Evolutionary conservation across 1,284 basidiomycete species (phyloP).

Genomic region (Anthracocystis walkeri): DNA sequence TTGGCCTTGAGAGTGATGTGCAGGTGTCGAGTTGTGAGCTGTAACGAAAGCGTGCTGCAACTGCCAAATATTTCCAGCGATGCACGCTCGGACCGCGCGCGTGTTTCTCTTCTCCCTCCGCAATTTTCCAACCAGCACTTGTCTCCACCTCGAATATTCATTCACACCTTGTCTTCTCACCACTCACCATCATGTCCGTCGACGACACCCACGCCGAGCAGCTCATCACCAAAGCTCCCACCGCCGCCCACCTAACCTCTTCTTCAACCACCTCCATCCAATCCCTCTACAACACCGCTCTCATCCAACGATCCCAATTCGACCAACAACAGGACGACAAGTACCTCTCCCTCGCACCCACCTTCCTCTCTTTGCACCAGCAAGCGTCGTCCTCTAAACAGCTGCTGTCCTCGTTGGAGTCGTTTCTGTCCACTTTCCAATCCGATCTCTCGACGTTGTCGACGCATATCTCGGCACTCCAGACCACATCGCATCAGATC

Average conservation of each 20-base stretch:
- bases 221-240: slow-evolving; percentile 16
- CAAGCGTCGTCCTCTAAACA: slow-evolving; percentile 76
- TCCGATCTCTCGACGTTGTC: slow-evolving; percentile 91
- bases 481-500: slow-evolving; percentile 87
- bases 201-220: slow-evolving; percentile 47
- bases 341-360: slow-evolving; percentile 23
- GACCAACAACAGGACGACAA: slow-evolving; percentile 11
- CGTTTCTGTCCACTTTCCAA: slow-evolving; percentile 94
- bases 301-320: not conserved
- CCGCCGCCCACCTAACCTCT: slow-evolving; percentile 20
- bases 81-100: slow-evolving; percentile 25
- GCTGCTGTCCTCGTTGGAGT: slow-evolving; percentile 81
- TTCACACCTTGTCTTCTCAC: not conserved
- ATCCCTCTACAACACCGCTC: slow-evolving; percentile 22
- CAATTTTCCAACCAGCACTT: slow-evolving; percentile 16
- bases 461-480: slow-evolving; percentile 92
- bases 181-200: slow-evolving; percentile 7
- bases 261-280: slow-evolving; percentile 20
- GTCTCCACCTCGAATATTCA: no score
- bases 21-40: no score
- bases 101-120: not conserved
- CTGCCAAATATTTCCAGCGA: slow-evolving; percentile 1
- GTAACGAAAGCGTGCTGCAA: slow-evolving; percentile 14
- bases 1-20: no score
- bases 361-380: slow-evolving; percentile 72